Evolutionary conservation across 305 asterid genomes (phyloP).

Genomic region (Nicotiana rustica): DNA sequence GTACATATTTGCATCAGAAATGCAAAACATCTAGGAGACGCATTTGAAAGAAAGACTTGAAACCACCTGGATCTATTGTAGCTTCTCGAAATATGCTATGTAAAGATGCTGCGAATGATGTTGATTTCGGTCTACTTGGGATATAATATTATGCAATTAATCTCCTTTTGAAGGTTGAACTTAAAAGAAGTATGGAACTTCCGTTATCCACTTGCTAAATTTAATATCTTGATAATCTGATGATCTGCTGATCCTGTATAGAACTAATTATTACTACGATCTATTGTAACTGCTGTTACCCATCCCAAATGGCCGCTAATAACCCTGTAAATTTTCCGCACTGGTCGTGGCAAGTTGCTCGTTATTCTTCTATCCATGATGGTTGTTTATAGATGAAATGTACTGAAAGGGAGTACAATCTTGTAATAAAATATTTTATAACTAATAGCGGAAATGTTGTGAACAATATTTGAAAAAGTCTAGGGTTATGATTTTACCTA

Average conservation of each 20-base stretch:
- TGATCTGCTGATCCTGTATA: constrained; percentile 94
- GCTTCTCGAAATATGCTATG: constrained; percentile 90
- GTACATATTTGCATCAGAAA: constrained; percentile 83
- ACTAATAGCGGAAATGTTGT: too few relatives aligned
- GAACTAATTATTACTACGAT: constrained; percentile 90
- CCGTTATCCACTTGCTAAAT: constrained; percentile 69
- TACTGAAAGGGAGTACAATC: too few relatives aligned
- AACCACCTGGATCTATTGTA: constrained; percentile 72
- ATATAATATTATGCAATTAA: constrained; percentile 50
- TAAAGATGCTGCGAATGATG: constrained; percentile 70
- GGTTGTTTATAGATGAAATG: too few relatives aligned
- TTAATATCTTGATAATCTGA: constrained; percentile 96
- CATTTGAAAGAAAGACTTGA: constrained; percentile 75
- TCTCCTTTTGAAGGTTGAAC: too few relatives aligned
- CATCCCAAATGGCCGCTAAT: constrained; percentile 94
- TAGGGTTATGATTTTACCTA: too few relatives aligned
- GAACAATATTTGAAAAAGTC: too few relatives aligned
- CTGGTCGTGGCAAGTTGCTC: too few relatives aligned
- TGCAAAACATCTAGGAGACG: constrained; percentile 81
- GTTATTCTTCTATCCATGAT: too few relatives aligned
- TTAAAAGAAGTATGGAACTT: too few relatives aligned
- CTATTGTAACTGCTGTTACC: constrained; percentile 96
- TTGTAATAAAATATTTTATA: too few relatives aligned
- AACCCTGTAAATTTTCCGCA: constrained; percentile 46
- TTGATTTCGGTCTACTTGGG: constrained; percentile 92